Conservation (phyloP, 495 filamentous ascomycete genomes). For the Penicillium macrosclerotiorum region DNA sequence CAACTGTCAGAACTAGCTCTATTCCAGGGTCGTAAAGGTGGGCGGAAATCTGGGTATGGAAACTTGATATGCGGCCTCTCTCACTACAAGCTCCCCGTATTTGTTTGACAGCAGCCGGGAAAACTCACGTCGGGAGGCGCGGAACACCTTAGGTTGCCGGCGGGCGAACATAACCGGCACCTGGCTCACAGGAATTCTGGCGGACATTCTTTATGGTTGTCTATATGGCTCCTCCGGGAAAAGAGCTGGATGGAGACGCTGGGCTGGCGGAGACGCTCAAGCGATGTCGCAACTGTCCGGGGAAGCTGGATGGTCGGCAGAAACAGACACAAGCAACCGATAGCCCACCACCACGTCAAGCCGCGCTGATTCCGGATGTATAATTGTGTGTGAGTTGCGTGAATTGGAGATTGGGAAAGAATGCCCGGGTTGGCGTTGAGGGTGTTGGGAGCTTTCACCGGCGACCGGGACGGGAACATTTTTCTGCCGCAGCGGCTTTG, state of each 20-base stretch:
- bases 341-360: conserved; percentile 32
- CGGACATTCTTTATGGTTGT: conserved; percentile 35
- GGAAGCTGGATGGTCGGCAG: conserved; percentile 22
- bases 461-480: conserved; percentile 47
- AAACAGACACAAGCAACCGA: conserved; percentile 25
- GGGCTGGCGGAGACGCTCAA: conserved; percentile 17
- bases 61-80: conserved; percentile 8
- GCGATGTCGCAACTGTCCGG: conserved; percentile 23
- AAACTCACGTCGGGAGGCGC: conserved; percentile 41
- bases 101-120: conserved; percentile 1
- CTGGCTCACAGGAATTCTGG: conserved; percentile 33
- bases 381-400: conserved; percentile 6
- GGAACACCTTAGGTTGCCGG: conserved; percentile 34
- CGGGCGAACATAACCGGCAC: conserved; percentile 40
- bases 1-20: conserved; percentile 1
- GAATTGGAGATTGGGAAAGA: conserved; percentile 12
- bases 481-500: conserved; percentile 39
- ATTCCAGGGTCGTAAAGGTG: not conserved
- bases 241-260: conserved; percentile 5
- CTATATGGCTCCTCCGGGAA: conserved; percentile 7
- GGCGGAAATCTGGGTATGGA: not conserved
- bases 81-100: not conserved
- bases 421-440: conserved; percentile 34
- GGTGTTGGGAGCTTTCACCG: conserved; percentile 46
- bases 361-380: conserved; percentile 12